A percentile compares a stretch with the other conserved stretches of the same genome.
Conservation (phyloP, 2,329 filamentous ascomycete species). For the Peltaster fructicola region DNA sequence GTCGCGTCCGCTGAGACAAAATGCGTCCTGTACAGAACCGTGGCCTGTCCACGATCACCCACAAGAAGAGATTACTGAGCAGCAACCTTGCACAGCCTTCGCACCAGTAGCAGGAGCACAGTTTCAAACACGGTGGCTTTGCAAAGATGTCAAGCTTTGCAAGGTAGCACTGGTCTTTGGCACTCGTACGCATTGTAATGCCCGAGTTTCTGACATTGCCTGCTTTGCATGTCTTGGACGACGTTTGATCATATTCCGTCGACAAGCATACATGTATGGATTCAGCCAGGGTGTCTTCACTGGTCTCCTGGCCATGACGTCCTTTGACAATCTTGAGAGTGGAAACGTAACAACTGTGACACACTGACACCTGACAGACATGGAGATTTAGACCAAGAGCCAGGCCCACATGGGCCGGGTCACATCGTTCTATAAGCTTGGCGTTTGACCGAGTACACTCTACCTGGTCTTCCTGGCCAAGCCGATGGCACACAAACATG, state of each 20-base stretch:
- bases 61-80: too few species aligned
- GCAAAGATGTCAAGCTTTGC: too few species aligned
- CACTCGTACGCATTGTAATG: too few species aligned
- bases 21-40: too few species aligned
- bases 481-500: slow-evolving; percentile 48
- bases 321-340: slow-evolving; percentile 20
- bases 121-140: too few species aligned
- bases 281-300: slow-evolving; percentile 63
- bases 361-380: slow-evolving; percentile 17
- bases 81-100: too few species aligned
- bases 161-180: too few species aligned
- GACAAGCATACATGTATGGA: too few species aligned
- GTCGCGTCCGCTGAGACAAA: too few species aligned
- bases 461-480: slow-evolving; percentile 57
- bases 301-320: slow-evolving; percentile 41
- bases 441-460: slow-evolving; percentile 59
- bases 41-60: too few species aligned
- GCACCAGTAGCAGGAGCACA: too few species aligned
- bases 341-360: slow-evolving; percentile 1
- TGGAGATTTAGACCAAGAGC: slow-evolving; percentile 22
- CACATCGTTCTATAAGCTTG: slow-evolving; percentile 52
- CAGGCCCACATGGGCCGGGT: slow-evolving; percentile 29
- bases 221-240: slow-evolving; percentile 36
- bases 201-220: slow-evolving; percentile 37
- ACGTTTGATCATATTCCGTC: slow-evolving; percentile 25